phyloP scores from a whole-genome alignment of 441 rosid genomes.

The Erodium trifolium region DNA sequence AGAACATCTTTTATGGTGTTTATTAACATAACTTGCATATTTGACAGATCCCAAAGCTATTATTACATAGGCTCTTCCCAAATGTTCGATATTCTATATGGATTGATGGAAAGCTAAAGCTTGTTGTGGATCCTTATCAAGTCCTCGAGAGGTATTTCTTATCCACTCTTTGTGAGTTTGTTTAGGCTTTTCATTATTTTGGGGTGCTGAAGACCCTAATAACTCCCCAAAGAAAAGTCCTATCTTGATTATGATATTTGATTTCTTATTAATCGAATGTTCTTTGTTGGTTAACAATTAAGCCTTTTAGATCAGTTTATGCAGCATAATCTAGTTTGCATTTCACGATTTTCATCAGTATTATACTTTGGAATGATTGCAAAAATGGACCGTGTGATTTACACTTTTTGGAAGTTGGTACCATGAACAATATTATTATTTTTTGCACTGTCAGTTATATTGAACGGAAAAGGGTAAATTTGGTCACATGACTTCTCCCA shows the following conservation, averaged over 20 bases:
- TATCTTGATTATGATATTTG: neutral
- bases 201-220: neutral
- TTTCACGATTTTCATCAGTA: neutral
- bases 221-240: neutral
- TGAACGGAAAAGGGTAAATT: no score
- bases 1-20: neutral
- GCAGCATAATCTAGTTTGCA: neutral
- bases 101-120: slow-evolving; percentile 87
- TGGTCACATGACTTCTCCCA: no score
- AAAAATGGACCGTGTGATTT: no score
- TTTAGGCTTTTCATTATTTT: neutral
- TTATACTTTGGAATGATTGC: neutral
- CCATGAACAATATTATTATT: no score
- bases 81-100: slow-evolving; percentile 65
- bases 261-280: neutral
- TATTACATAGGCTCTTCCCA: slow-evolving; percentile 72
- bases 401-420: no score
- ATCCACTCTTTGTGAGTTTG: slow-evolving; percentile 8
- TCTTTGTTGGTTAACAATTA: neutral
- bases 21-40: slow-evolving; percentile 16
- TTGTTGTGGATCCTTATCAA: slow-evolving; percentile 79
- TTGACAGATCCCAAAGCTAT: slow-evolving; percentile 77
- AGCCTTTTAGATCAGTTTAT: neutral
- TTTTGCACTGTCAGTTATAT: no score
- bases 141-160: slow-evolving; percentile 62